Evolutionary conservation across 805 yeast species (phyloP), one percentile per base, ranked within the genome.

Genomic region (Hanseniaspora nectarophila): DNA sequence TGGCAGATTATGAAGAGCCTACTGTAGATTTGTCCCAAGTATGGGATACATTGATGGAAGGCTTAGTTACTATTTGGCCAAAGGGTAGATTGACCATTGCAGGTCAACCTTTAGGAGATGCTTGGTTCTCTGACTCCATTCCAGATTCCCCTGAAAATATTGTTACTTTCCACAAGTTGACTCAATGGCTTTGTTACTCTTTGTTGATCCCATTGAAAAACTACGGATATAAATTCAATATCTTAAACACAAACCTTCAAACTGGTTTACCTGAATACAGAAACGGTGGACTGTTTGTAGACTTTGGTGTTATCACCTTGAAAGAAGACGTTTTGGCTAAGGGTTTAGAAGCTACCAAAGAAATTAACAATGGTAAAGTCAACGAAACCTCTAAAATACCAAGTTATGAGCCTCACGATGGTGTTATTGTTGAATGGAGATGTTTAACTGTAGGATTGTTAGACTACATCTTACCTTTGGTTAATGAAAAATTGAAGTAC

Each of bases 121-220:
- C 81, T 6, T 80, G 85, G 85, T 64, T 64, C 39, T 66, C 73
- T 26, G 59, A 70, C 34, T 68, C 69, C 23, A 68, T 68, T 23
- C 42, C 60, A 6, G 16, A 31, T 18, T 42, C 52, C 32, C 50
- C 56, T n/a, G 73, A 70, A 35, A 40, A 52, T 2, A 72, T 79
- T 44, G 77, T 77, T 16, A 79, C 84, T 2, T 80, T 80, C 63
- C 85, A 80, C 58, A 80, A 80, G 54, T 67, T 80, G 35, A 77
- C 82, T 0, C 85, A 80, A 62, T 80, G 85, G 85, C 66, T 80
- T 9, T 74, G 82, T 20, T 80, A 80, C 60, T 80, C 85, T 1
- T 61, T 80, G 47, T 60, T 80, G 18, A 70, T 72, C 13, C 84
- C 83, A 6, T 64, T 80, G 43, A 68, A 67, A 47, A 63, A 66